Evolutionary conservation across 1,284 basidiomycete species (phyloP), one percentile per base, ranked within the genome.

Genomic region (Trichosporon sp.): DNA sequence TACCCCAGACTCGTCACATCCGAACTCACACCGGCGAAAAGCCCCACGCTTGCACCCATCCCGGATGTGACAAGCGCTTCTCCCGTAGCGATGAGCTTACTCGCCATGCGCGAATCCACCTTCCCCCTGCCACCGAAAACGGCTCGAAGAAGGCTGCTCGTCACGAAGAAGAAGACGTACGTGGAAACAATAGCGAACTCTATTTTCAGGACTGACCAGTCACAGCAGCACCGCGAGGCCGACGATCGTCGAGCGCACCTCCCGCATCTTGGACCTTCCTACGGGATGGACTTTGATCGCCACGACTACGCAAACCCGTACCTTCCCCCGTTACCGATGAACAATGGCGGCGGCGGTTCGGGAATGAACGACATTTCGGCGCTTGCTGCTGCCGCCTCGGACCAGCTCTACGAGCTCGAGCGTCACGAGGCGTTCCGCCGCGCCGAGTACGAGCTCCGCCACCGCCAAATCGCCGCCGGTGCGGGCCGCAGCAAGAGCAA

Each of bases 11-110:
- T 23, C 91, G 96, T 69, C 96, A 99, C 81, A 96, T 98, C 68
- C 91, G 96, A 69, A 99, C 95, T 0, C 96, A 99, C 83, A 99
- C 96, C 0, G 96, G 96, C 75, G 96, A 98, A 83, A 98, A 97
- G 79, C 96, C 96, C 1, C 98, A 98, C 80, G 88, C 89, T 35
- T 99, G 96, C 87, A 91, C 89, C 0, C 93, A 92, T 82, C 90
- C 93, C 0, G 89, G 90, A n/a, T 99, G 96, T 87, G 95, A 98
- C 84, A 99, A 98, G 83, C 91, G 95, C 31, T 99, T 99, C 84
- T 96, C 93, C 34, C 90, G 96, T 72, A 95, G 93, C 21, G 96
- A 99, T 85, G 96, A 99, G 83, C 88, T 99, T 75, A 99, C 96
- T 25, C 88, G 96, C 68, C 96, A 99, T 79, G 91, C 93, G 0